These are phyloP conservation scores for Hypholoma fasciculare DNA, from an alignment of 768 basidiomycete genomes.

Conservation along the genomic window DNA sequence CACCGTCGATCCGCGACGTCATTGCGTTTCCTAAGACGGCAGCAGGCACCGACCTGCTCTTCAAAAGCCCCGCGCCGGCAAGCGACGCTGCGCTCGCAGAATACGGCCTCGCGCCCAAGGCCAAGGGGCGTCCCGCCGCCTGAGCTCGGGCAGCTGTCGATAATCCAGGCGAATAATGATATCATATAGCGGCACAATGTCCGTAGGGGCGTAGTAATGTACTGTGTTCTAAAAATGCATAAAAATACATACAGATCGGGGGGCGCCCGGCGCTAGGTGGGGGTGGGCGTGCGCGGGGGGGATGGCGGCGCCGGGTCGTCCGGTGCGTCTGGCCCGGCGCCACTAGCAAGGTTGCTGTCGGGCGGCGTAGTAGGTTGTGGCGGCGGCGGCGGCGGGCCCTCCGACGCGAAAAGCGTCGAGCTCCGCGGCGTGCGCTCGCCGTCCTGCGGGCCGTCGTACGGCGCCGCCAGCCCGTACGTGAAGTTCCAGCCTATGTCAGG, in stretches of 20 bases:
- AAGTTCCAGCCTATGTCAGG: slow-evolving; percentile 36
- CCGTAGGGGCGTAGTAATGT: slow-evolving; percentile 6
- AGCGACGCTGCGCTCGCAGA: slow-evolving; percentile 51
- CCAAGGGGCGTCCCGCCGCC: slow-evolving; percentile 6
- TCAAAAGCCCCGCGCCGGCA: slow-evolving; percentile 80
- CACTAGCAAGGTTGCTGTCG: neutral
- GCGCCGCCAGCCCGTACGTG: slow-evolving; percentile 35
- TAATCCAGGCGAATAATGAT: neutral
- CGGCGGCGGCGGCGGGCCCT: slow-evolving; percentile 22
- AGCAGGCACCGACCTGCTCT: slow-evolving; percentile 81
- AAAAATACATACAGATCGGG: slow-evolving; percentile 20
- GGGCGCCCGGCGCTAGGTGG: slow-evolving; percentile 18
- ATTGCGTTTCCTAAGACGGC: slow-evolving; percentile 96
- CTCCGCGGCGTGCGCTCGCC: slow-evolving; percentile 28
- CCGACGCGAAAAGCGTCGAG: slow-evolving; percentile 25
- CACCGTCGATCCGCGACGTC: slow-evolving; percentile 89
- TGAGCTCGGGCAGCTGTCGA: no score
- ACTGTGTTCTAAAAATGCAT: slow-evolving; percentile 14
- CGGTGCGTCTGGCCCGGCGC: slow-evolving; percentile 16
- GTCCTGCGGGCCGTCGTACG: slow-evolving; percentile 25
- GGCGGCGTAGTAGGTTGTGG: neutral
- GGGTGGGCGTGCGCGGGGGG: slow-evolving; percentile 16
- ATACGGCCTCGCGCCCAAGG: slow-evolving; percentile 54
- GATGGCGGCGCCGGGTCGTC: neutral
- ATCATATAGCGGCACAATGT: neutral